Evolutionary conservation across 148 eudicot species (phyloP), one percentile per base, ranked within the genome.

Genomic region (Pharnaceum exiguum): DNA sequence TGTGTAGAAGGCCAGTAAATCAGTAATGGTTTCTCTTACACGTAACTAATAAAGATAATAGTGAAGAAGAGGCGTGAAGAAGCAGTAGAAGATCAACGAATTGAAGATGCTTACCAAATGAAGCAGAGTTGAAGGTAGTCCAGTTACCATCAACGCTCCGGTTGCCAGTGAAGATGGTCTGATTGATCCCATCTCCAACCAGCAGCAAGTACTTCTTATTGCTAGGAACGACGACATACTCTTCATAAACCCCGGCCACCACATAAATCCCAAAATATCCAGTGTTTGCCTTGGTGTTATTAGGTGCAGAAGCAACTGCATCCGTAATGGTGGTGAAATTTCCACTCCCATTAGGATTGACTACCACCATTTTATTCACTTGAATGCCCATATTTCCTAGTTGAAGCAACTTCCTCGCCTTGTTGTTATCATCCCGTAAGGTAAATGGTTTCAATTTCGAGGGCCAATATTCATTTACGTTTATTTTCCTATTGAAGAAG

Each of bases 141-240:
- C 69, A 73, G 9, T 62, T 50, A 23, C 29, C 78, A 10, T 15
- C 70, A 12, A 72, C 74, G 40, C 75, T 79, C 13, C 71, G 78
- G 43, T 53, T 55, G 2, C 75, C 84, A 2, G 77, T 79, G 36
- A 79, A 76, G 4, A 79, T 40, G 16, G 81, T 79, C 33, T 70
- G 36, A 46, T 71, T 64, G 25, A 75, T 69, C 10, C 84, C 84
- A 46, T 76, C 84, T 10, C 84, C 81, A 19, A 77, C 28, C 63
- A 77, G 59, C 47, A 70, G 57, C 45, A 77, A 46, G 31, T 66
- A 63, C 11, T 50, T 69, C 53, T 73, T 73, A 46, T 55, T 70
- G 10, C 29, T 59, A 11, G 43, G 60, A 50, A 69, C 55, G 33
- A 33, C 39, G 12, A 77, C 70, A 46, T 77, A 72, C 53, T 77